Percentiles rank a stretch among this genome's conserved stretches.
phyloP scores from a whole-genome alignment of 2,329 filamentous ascomycete species.

The Diatrype stigma region DNA sequence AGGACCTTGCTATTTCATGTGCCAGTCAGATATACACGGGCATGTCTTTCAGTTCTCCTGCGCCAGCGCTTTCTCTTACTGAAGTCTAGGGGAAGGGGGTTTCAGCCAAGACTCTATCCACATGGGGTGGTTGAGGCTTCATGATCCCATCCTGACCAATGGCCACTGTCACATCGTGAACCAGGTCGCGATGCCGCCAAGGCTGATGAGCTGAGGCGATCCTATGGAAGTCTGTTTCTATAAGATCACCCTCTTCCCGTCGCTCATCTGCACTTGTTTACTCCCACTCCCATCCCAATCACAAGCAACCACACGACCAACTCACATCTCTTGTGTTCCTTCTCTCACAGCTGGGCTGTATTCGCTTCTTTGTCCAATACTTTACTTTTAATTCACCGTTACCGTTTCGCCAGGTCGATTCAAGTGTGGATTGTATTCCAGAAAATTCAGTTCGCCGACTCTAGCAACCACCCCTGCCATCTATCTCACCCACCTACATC shows the following conservation, averaged over 20 bases:
- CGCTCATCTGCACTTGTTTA: constrained; percentile 7
- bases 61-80: background rate
- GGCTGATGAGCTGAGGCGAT: constrained; percentile 4
- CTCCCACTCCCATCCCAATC: constrained; percentile 13
- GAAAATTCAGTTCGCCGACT: constrained; percentile 1
- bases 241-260: constrained; percentile 18
- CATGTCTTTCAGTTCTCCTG: background rate
- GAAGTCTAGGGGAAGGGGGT: background rate
- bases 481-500: background rate
- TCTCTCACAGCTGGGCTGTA: constrained; percentile 25
- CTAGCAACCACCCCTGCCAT: constrained; percentile 9
- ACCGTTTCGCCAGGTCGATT: background rate
- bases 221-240: constrained; percentile 16
- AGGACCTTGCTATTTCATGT: too few species aligned
- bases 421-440: background rate
- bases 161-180: background rate
- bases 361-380: constrained; percentile 19
- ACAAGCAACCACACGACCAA: constrained; percentile 3
- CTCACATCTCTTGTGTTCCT: constrained; percentile 3
- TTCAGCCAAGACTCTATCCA: constrained; percentile 6
- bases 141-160: background rate
- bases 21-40: background rate
- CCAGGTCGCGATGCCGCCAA: constrained; percentile 5
- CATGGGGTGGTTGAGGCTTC: constrained; percentile 2
- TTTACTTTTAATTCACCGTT: constrained; percentile 3